Base-by-base conservation (phyloP, 129 eudicot species). In the Silybum marianum region DNA sequence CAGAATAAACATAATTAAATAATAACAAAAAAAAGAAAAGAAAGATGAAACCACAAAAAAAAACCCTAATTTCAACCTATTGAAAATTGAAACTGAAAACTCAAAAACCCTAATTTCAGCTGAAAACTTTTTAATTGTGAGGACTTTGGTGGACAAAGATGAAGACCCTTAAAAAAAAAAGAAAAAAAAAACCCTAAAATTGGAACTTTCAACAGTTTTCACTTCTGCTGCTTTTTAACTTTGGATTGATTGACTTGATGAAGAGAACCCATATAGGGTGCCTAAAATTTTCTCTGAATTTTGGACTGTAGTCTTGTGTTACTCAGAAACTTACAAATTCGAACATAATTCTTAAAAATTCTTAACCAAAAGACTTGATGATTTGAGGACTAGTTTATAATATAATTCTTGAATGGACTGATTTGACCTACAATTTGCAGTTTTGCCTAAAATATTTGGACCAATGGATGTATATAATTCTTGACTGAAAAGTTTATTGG, bases 111-210 rank as follows among this genome's bases (percentile, higher is more conserved):
- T 74, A 77, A 83, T 78, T 62, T 83, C 73, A 80, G 28, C 69
- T 71, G 71, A 40, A 71, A 79, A 67, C 60, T 68, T 81, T 81
- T 67, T 80, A 28, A 28, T 66, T 48, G n/a, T 60, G 69, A 73
- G 87, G 87, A 84, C 87, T 84, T 74, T 80, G 87, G 42, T 71
- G 86, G 86, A 83, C 86, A 72, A 72, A 72, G 70, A 78, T 23
- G 75, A 83, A 3, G 79, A 83, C 86, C 30, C 32, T 83, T 58
- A 13, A 77, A 69, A 7, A 14, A 76, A 76, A 77, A 69, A 7
- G 16, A 76, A 76, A 38, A 77, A 69, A 14, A 21, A 76, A 76
- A 25, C 36, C 36, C 67, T 77, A 71, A 83, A 71, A 60, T 71
- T 70, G 26, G 65, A 76, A 70, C 72, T 82, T 32, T 82, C 28